Percentiles rank a stretch among this genome's conserved stretches.
These are phyloP conservation scores for Pichia sp. DNA, from an alignment of 1,139 yeast genomes.

Conservation along the genomic window DNA sequence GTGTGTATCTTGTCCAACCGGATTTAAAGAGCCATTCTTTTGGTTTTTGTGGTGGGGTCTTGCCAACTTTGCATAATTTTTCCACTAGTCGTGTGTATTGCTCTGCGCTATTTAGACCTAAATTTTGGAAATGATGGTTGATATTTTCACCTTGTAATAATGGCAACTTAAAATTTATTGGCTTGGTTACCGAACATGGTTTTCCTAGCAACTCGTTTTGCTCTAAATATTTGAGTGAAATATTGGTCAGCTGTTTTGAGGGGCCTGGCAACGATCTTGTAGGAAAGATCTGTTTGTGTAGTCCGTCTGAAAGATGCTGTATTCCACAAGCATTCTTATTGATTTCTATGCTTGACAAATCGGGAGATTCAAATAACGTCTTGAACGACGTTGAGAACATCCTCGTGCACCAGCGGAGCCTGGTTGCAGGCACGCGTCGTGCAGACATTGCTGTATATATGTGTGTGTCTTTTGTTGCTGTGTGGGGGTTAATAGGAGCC, in stretches of 20 bases:
- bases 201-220: constrained; percentile 75
- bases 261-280: constrained; percentile 15
- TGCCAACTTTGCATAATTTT: constrained; percentile 36
- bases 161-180: constrained; percentile 68
- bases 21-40: constrained; percentile 52
- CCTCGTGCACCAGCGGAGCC: background rate
- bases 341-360: constrained; percentile 41
- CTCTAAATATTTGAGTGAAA: constrained; percentile 61
- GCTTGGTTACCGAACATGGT: constrained; percentile 61
- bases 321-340: constrained; percentile 57
- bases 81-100: constrained; percentile 57
- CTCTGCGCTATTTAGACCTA: constrained; percentile 61
- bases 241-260: constrained; percentile 40
- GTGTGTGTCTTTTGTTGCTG: too few relatives aligned
- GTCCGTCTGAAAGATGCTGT: constrained; percentile 62
- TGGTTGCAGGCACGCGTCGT: too few relatives aligned
- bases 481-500: too few relatives aligned
- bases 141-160: constrained; percentile 62
- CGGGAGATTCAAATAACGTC: constrained; percentile 14
- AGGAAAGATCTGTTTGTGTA: constrained; percentile 66
- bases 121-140: constrained; percentile 80
- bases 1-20: constrained; percentile 84
- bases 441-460: too few relatives aligned
- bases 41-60: constrained; percentile 38
- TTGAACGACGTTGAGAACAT: background rate